phyloP scores from a whole-genome alignment of 129 eudicot genomes.

The Scalesia atractyloides region DNA sequence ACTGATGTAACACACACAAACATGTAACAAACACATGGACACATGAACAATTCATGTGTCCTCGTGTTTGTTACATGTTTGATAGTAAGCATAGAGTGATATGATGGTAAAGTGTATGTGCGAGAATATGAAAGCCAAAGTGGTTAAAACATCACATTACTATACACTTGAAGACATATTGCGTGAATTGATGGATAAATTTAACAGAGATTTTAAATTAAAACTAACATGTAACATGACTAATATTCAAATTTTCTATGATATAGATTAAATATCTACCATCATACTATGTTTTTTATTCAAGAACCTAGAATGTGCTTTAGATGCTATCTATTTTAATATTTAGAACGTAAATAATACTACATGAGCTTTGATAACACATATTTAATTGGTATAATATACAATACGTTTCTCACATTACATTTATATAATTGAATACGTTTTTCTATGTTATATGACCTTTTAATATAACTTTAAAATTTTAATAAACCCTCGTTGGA shows the following conservation, averaged over 20 bases:
- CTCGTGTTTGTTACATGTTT: too few relatives aligned
- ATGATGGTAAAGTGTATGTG: background rate
- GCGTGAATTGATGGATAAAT: background rate
- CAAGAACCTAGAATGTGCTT: conserved; percentile 20
- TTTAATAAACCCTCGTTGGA: conserved; percentile 12
- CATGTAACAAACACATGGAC: background rate
- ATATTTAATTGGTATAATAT: conserved; percentile 8
- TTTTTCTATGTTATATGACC: background rate
- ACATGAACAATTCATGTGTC: too few relatives aligned
- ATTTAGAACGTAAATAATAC: background rate
- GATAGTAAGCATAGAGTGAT: background rate
- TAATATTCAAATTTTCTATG: too few relatives aligned
- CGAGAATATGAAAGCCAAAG: background rate
- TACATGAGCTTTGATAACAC: background rate
- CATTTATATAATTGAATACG: background rate
- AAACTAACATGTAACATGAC: too few relatives aligned
- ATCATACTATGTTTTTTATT: background rate
- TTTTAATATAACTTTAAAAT: background rate
- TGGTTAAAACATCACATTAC: background rate
- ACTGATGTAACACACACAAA: background rate
- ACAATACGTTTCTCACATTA: conserved; percentile 15
- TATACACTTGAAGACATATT: background rate
- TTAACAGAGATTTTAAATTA: too few relatives aligned
- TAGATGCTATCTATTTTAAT: conserved; percentile 10
- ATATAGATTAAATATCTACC: too few relatives aligned